Evolutionary conservation across 2,329 filamentous ascomycete genomes (phyloP).

Genomic region (Aspergillus cejpii): DNA sequence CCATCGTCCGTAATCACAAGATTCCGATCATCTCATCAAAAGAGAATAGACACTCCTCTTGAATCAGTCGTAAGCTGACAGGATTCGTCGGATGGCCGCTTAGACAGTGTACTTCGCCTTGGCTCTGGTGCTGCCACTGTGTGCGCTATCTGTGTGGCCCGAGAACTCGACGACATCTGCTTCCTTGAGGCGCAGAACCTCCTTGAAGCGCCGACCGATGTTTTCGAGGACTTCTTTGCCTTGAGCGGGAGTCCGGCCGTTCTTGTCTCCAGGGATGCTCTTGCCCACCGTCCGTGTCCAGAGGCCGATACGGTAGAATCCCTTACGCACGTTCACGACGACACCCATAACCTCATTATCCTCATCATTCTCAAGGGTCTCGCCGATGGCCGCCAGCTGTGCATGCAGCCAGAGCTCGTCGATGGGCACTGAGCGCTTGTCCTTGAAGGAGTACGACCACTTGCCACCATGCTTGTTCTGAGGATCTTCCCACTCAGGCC

Average conservation of each 20-base stretch:
- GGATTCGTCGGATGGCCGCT: slow-evolving; percentile 16
- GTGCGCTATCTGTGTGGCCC: slow-evolving; percentile 88
- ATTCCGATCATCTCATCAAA: slow-evolving; percentile 14
- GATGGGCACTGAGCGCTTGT: slow-evolving; percentile 85
- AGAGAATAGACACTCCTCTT: slow-evolving; percentile 12
- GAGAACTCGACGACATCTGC: slow-evolving; percentile 86
- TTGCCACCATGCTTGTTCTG: slow-evolving; percentile 99
- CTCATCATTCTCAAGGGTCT: slow-evolving; percentile 87
- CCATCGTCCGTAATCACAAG: slow-evolving; percentile 15
- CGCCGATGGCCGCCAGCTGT: slow-evolving; percentile 92
- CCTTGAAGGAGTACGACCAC: slow-evolving; percentile 98
- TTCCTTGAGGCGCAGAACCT: slow-evolving; percentile 70
- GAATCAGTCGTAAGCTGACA: slow-evolving; percentile 16
- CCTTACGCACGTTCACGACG: slow-evolving; percentile 97
- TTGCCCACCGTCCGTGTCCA: slow-evolving; percentile 96
- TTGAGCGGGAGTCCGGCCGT: slow-evolving; percentile 70
- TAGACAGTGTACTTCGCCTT: slow-evolving; percentile 91
- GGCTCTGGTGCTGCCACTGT: slow-evolving; percentile 86
- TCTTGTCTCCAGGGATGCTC: slow-evolving; percentile 67
- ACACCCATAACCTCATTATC: slow-evolving; percentile 99
- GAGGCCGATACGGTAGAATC: slow-evolving; percentile 93
- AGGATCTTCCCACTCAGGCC: slow-evolving; percentile 95
- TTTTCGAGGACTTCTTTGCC: slow-evolving; percentile 74
- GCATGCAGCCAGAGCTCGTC: slow-evolving; percentile 95
- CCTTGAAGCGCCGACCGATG: slow-evolving; percentile 90